Evolutionary conservation across 1,284 basidiomycete genomes (phyloP).

Genomic region (Neolentinus lepideus): DNA sequence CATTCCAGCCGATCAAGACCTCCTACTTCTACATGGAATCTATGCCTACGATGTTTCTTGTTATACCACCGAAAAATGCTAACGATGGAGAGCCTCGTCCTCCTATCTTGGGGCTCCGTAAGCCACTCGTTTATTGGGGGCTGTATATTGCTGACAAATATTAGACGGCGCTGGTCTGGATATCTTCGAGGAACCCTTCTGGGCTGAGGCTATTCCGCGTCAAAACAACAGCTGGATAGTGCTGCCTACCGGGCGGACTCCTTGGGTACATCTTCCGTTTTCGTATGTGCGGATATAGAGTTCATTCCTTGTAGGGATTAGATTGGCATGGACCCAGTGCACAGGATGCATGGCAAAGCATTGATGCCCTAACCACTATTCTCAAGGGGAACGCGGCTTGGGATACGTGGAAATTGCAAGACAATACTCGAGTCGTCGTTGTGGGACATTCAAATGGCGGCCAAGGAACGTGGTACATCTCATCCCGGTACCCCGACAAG

Average conservation of each 20-base stretch:
- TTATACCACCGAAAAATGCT: slow-evolving; percentile 40
- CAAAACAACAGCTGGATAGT: slow-evolving; percentile 62
- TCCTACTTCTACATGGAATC: slow-evolving; percentile 52
- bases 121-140: slow-evolving; percentile 17
- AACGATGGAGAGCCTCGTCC: slow-evolving; percentile 22
- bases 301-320: slow-evolving; percentile 51
- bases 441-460: slow-evolving; percentile 93
- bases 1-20: slow-evolving; percentile 34
- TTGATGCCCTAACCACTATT: slow-evolving; percentile 47
- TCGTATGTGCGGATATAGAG: neutral
- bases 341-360: slow-evolving; percentile 48
- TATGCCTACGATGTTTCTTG: slow-evolving; percentile 51
- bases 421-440: slow-evolving; percentile 44
- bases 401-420: slow-evolving; percentile 31
- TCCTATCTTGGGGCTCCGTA: slow-evolving; percentile 69
- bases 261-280: slow-evolving; percentile 44
- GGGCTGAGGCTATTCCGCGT: slow-evolving; percentile 51
- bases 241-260: slow-evolving; percentile 65
- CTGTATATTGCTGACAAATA: neutral
- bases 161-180: slow-evolving; percentile 79
- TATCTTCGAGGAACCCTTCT: slow-evolving; percentile 44
- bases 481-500: slow-evolving; percentile 71
- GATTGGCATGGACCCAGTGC: slow-evolving; percentile 82
- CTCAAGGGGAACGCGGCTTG: slow-evolving; percentile 28
- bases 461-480: slow-evolving; percentile 81